Conservation (phyloP, 208 protist species). For the Acanthamoeba divionensis region DNA sequence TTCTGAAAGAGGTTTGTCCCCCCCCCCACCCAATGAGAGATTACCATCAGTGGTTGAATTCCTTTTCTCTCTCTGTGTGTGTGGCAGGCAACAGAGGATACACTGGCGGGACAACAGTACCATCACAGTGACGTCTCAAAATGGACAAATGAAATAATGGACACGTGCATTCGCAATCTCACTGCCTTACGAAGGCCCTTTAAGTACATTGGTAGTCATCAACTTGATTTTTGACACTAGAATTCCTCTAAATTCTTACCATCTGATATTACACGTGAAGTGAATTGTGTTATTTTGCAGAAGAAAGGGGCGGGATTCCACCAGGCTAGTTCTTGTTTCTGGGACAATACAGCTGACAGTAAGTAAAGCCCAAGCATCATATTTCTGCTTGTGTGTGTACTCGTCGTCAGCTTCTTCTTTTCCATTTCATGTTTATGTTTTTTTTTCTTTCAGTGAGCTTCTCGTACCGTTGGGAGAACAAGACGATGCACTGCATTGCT, state of each 20-base stretch:
- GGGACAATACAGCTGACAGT: slow-evolving; percentile 79
- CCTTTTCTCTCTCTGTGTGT: too few species aligned
- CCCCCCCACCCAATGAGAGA: too few species aligned
- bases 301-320: slow-evolving; percentile 86
- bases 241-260: not conserved
- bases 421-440: not conserved
- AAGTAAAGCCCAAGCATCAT: not conserved
- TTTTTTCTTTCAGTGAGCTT: slow-evolving; percentile 41
- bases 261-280: slow-evolving; percentile 25
- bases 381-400: not conserved
- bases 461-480: slow-evolving; percentile 78
- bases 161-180: slow-evolving; percentile 74
- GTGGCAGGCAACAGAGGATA: slow-evolving; percentile 64
- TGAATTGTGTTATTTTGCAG: slow-evolving; percentile 83
- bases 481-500: slow-evolving; percentile 74
- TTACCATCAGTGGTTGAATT: too few species aligned
- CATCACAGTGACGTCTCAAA: slow-evolving; percentile 72
- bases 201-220: slow-evolving; percentile 82
- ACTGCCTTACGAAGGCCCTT: slow-evolving; percentile 77
- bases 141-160: slow-evolving; percentile 79
- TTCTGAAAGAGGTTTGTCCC: too few species aligned
- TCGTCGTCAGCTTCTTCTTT: not conserved
- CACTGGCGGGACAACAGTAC: slow-evolving; percentile 62
- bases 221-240: too few species aligned
- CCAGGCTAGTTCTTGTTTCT: slow-evolving; percentile 80